Evolutionary conservation across 192 early-diverging fungal species (phyloP).

Genomic region (Funneliformis geosporum): DNA sequence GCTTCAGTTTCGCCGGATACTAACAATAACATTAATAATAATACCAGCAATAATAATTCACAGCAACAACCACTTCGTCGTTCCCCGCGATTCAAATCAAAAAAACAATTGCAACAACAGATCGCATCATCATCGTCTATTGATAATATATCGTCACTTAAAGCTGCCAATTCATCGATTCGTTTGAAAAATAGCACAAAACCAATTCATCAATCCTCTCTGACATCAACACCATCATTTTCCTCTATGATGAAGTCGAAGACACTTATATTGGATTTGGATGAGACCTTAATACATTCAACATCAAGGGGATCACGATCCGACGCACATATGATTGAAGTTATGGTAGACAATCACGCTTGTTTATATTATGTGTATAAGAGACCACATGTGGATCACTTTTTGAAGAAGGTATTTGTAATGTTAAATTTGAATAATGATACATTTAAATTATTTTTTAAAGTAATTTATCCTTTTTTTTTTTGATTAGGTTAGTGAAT

Average conservation of each 20-base stretch:
- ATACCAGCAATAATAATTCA: conserved; percentile 9
- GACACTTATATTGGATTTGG: conserved; percentile 71
- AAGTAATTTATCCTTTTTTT: conserved; percentile 16
- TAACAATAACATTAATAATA: not conserved
- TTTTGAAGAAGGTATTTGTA: conserved; percentile 80
- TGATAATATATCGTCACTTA: not conserved
- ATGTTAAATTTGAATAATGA: not conserved
- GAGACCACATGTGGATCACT: conserved; percentile 82
- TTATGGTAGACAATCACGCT: conserved; percentile 76
- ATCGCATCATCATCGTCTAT: not conserved
- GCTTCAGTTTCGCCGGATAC: not conserved
- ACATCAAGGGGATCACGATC: conserved; percentile 56
- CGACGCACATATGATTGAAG: conserved; percentile 81
- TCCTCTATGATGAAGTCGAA: conserved; percentile 45
- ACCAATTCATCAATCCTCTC: not conserved
- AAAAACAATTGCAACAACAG: conserved; percentile 24
- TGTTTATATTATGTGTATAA: conserved; percentile 91
- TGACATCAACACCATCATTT: conserved; percentile 20
- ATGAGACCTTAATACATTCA: conserved; percentile 88
- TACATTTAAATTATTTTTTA: not conserved
- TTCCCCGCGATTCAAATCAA: conserved; percentile 25
- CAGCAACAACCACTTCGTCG: conserved; percentile 8
- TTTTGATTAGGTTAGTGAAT: conserved; percentile 67
- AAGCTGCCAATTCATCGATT: not conserved
- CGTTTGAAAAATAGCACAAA: conserved; percentile 2